Base-by-base conservation (phyloP, 108 stramenopile genomes). In the Cylindrotheca fusiformis region DNA sequence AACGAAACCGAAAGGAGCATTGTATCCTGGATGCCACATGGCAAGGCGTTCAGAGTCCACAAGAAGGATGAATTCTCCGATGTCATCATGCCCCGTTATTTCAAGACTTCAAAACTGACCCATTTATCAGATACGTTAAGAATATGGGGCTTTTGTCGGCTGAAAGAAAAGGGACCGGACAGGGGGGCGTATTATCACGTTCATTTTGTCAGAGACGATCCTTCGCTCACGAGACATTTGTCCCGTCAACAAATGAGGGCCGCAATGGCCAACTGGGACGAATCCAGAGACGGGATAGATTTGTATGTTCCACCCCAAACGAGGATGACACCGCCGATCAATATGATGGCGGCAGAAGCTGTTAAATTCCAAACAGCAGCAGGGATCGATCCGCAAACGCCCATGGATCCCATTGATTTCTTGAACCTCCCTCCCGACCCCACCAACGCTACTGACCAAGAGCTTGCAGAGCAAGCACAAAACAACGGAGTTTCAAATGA, bases 141-240 rank as follows among this genome's bases (percentile, higher is more conserved):
- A 20, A 49, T 55, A 27, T 71, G 69, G 69, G 69, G 69, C 12
- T 71, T 71, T 71, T 58, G 50, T 18, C 60, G 69, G 2, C 55
- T 71, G 23, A 63, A 63, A 32, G 48, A 71, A 5, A 26, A 0
- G 14, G 72, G 65, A 53, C 29, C 57, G 17, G 82, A 84, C 51
- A 80, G 78, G 66, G 83, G 83, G 1, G 76, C 67, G 6, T 85
- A 83, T 52, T 84, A 80, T 58, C 82, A 87, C 62, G 71, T 72
- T 41, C 41, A 74, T 19, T 84, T 87, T 68, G 61, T 82, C 19
- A 44, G 75, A 27, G 81, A 74, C n/a, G 77, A 81, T 53, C 63
- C 71, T 5, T 17, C 48, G 6, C 32, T 52, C 33, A 44, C 36
- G 17, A 61, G 71, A 25, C 56, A 72, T 52, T 46, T 65, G 8